Evolutionary conservation across 108 stramenopile genomes (phyloP).

Genomic region (Pseudonitzschia delicatissima): DNA sequence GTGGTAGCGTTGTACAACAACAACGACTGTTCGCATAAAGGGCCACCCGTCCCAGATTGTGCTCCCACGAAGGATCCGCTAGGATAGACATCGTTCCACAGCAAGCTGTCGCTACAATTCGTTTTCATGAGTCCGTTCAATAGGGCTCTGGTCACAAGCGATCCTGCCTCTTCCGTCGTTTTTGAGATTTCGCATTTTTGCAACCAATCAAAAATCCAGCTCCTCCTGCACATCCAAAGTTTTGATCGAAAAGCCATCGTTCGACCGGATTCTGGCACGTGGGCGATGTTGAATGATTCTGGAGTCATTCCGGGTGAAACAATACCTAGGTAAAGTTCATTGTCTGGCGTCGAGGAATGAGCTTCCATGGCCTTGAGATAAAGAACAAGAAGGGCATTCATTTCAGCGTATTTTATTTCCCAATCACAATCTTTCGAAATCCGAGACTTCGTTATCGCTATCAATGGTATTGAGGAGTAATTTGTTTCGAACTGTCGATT

Average conservation of each 20-base stretch:
- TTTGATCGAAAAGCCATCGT: conserved; percentile 1
- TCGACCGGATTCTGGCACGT: neutral
- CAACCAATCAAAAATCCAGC: conserved; percentile 6
- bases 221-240: neutral
- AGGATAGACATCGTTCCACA: conserved; percentile 19
- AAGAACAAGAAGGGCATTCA: conserved; percentile 12
- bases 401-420: conserved; percentile 14
- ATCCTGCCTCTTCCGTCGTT: conserved; percentile 4
- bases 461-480: neutral
- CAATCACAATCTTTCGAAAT: neutral
- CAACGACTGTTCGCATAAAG: conserved; percentile 21
- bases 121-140: neutral
- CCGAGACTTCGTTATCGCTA: neutral
- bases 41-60: conserved; percentile 20
- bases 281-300: conserved; percentile 12
- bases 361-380: conserved; percentile 15
- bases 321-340: neutral
- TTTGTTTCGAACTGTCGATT: neutral
- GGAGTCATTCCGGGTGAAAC: conserved; percentile 27
- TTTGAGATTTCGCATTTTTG: conserved; percentile 16
- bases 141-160: neutral
- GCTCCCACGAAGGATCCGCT: conserved; percentile 24
- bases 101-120: neutral
- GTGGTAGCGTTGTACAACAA: conserved; percentile 6
- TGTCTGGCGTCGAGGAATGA: neutral